Percentiles rank a stretch among this genome's conserved stretches.
phyloP scores from a whole-genome alignment of 2,329 filamentous ascomycete species.

The Cryphonectria nitschkei region DNA sequence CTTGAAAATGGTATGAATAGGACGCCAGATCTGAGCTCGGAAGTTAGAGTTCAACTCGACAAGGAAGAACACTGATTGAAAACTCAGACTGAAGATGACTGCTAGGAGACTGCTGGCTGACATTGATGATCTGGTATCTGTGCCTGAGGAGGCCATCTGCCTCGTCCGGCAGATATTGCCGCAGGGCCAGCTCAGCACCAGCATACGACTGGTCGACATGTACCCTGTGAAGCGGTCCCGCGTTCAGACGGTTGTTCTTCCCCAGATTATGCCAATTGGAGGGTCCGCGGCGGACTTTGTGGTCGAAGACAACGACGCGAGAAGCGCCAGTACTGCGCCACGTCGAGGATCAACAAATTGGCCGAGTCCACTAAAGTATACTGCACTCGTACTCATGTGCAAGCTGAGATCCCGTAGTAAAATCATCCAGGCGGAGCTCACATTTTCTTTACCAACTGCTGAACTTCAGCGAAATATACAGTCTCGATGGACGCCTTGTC shows the following conservation, averaged over 20 bases:
- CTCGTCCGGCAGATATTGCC: slow-evolving; percentile 31
- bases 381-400: not conserved
- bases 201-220: slow-evolving; percentile 49
- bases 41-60: not conserved
- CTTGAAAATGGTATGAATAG: slow-evolving; percentile 50
- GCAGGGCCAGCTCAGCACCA: slow-evolving; percentile 33
- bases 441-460: not conserved
- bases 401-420: not conserved
- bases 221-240: slow-evolving; percentile 51
- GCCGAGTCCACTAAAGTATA: not conserved
- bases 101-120: not conserved
- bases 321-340: slow-evolving; percentile 39
- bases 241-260: slow-evolving; percentile 63
- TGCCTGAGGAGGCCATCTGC: slow-evolving; percentile 34
- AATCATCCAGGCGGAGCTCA: not conserved
- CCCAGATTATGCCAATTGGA: slow-evolving; percentile 68
- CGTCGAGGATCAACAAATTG: slow-evolving; percentile 61
- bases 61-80: not conserved
- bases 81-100: not conserved
- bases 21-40: slow-evolving; percentile 45
- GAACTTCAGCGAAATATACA: not conserved
- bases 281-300: slow-evolving; percentile 57
- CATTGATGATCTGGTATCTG: slow-evolving; percentile 47
- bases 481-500: slow-evolving; percentile 40
- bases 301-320: slow-evolving; percentile 20